A percentile compares a stretch with the other conserved stretches of the same genome.
phyloP scores from a whole-genome alignment of 345 rosid genomes.

The Corymbia maculata region DNA sequence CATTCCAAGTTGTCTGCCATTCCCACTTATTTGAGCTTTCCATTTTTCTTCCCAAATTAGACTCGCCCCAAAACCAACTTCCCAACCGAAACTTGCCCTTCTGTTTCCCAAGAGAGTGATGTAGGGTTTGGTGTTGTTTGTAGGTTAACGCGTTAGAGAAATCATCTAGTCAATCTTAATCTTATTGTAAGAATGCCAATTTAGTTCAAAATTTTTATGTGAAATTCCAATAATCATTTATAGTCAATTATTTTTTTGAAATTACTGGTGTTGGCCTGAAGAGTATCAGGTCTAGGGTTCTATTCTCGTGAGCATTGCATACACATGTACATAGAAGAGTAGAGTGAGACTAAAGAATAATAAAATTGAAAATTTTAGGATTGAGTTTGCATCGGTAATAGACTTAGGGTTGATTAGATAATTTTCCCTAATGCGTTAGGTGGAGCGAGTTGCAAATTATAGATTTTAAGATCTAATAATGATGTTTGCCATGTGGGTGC shows the following conservation, averaged over 20 bases:
- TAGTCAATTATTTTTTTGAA: not conserved
- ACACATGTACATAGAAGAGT: not conserved
- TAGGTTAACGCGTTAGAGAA: not conserved
- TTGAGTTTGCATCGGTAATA: accelerated
- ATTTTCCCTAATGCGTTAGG: not conserved
- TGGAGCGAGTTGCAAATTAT: not conserved
- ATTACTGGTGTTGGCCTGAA: not conserved
- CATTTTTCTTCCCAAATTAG: not conserved
- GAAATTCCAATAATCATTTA: not conserved
- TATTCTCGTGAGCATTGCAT: accelerated
- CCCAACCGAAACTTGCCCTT: not conserved
- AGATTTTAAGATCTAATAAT: not conserved
- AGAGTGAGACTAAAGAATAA: not conserved
- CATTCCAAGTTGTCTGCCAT: not conserved
- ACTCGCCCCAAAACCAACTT: not conserved
- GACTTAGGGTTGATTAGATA: not conserved
- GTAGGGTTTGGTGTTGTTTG: not conserved
- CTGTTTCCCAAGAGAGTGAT: not conserved
- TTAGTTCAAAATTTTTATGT: not conserved
- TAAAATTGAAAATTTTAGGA: not conserved
- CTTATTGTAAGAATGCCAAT: accelerated
- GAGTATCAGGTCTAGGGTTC: not conserved
- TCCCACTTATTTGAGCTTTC: not conserved
- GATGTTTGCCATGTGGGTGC: not conserved
- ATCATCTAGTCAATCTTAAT: not conserved